Evolutionary conservation across 805 yeast species (phyloP).

Genomic region (Lachancea quebecensis): DNA sequence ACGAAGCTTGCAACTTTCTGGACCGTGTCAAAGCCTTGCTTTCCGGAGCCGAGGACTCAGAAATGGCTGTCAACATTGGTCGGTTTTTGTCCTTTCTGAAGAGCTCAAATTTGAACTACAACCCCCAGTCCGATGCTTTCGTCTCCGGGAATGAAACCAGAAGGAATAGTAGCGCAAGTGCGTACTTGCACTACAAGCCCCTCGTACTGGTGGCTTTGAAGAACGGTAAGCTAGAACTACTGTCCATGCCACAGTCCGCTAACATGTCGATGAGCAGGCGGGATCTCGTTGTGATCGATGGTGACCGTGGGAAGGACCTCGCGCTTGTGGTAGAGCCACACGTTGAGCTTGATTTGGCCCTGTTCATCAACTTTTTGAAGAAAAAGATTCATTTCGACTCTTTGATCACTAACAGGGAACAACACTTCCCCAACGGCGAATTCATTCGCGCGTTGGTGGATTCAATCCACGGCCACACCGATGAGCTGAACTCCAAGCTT

Average conservation of each 20-base stretch:
- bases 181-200: slow-evolving; percentile 31
- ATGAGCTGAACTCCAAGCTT: slow-evolving; percentile 23
- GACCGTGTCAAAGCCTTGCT: slow-evolving; percentile 29
- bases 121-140: slow-evolving; percentile 32
- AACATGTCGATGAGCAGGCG: slow-evolving; percentile 50
- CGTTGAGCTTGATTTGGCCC: slow-evolving; percentile 56
- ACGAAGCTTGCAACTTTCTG: slow-evolving; percentile 35
- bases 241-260: slow-evolving; percentile 59
- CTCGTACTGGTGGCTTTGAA: slow-evolving; percentile 47
- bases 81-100: slow-evolving; percentile 35
- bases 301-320: slow-evolving; percentile 77
- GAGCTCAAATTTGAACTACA: slow-evolving; percentile 40
- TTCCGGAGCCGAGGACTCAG: slow-evolving; percentile 11
- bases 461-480: slow-evolving; percentile 19
- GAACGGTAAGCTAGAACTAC: slow-evolving; percentile 61
- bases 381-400: slow-evolving; percentile 54
- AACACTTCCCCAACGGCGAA: slow-evolving; percentile 24
- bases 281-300: slow-evolving; percentile 73
- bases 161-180: slow-evolving; percentile 15
- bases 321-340: slow-evolving; percentile 65
- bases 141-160: slow-evolving; percentile 21
- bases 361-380: slow-evolving; percentile 65
- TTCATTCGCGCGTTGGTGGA: slow-evolving; percentile 26
- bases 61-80: slow-evolving; percentile 12
- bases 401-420: slow-evolving; percentile 26